Conservation (phyloP, 2,329 filamentous ascomycete genomes). For the Microdochium paspali region DNA sequence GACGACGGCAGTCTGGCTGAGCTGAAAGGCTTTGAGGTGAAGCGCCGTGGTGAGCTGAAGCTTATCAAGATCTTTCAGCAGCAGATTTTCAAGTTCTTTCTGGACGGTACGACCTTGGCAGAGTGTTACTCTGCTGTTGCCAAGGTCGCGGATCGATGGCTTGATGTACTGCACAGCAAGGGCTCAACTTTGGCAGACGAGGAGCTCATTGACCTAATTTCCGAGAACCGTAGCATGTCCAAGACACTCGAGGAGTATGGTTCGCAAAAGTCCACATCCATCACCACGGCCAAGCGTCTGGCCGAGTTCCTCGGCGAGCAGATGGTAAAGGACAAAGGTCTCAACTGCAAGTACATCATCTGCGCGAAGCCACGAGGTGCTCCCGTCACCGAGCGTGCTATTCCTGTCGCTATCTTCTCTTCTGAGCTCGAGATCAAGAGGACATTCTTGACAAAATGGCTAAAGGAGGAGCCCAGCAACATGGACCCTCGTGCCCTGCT, state of each 20-base stretch:
- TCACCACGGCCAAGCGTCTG: slow-evolving; percentile 89
- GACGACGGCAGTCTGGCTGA: slow-evolving; percentile 93
- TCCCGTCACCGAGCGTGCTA: slow-evolving; percentile 86
- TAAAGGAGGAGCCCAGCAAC: slow-evolving; percentile 84
- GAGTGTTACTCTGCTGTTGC: slow-evolving; percentile 91
- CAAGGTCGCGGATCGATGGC: slow-evolving; percentile 90
- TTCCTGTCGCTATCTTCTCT: slow-evolving; percentile 95
- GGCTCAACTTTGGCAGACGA: slow-evolving; percentile 88
- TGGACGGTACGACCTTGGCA: slow-evolving; percentile 77
- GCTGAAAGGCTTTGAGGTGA: slow-evolving; percentile 94
- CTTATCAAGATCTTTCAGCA: slow-evolving; percentile 99
- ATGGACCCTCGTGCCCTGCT: slow-evolving; percentile 85
- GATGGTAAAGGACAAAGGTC: slow-evolving; percentile 98
- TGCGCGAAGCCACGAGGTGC: slow-evolving; percentile 77
- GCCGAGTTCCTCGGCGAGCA: slow-evolving; percentile 95
- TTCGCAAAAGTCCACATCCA: slow-evolving; percentile 93
- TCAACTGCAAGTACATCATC: slow-evolving; percentile 99
- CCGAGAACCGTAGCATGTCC: slow-evolving; percentile 95
- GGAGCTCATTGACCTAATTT: slow-evolving; percentile 98
- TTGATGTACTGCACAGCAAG: slow-evolving; percentile 86
- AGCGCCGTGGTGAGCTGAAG: slow-evolving; percentile 93
- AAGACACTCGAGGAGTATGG: slow-evolving; percentile 98
- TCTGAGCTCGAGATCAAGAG: slow-evolving; percentile 83
- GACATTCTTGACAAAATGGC: slow-evolving; percentile 86
- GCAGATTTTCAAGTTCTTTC: slow-evolving; percentile 98